Evolutionary conservation across 345 rosid species (phyloP).

Genomic region (Noccaea bulbosa): DNA sequence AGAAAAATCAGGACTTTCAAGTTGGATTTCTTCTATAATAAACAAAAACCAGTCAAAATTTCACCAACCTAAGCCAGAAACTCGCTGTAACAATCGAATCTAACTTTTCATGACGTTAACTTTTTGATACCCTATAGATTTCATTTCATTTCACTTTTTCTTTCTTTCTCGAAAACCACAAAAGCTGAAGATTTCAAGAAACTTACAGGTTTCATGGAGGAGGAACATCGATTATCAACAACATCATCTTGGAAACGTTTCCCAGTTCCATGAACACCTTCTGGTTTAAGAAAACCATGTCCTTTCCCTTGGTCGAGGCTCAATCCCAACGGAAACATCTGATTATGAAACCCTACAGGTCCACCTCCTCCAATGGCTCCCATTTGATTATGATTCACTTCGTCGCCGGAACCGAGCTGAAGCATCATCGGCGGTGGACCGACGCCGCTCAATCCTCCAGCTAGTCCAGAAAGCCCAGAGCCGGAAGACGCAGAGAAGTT

Average conservation of each 20-base stretch:
- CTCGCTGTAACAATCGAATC: neutral
- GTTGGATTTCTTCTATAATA: constrained; percentile 10
- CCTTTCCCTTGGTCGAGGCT: constrained; percentile 92
- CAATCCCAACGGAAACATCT: constrained; percentile 77
- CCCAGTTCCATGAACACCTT: constrained; percentile 72
- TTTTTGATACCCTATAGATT: constrained; percentile 21
- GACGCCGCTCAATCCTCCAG: constrained; percentile 45
- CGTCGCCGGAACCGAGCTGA: constrained; percentile 78
- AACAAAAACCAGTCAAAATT: neutral
- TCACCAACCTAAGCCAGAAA: constrained; percentile 2
- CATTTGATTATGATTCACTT: constrained; percentile 47
- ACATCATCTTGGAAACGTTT: constrained; percentile 74
- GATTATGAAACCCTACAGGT: constrained; percentile 62
- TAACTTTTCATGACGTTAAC: neutral
- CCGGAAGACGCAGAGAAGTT: constrained; percentile 69
- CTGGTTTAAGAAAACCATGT: constrained; percentile 67
- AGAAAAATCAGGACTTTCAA: neutral
- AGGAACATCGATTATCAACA: constrained; percentile 65
- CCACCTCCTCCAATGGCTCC: constrained; percentile 41
- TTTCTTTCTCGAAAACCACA: constrained; percentile 14
- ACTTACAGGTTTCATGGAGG: constrained; percentile 78
- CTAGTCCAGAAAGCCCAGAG: constrained; percentile 52
- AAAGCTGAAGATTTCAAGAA: neutral
- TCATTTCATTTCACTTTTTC: neutral
- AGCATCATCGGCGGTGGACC: constrained; percentile 74